These are phyloP conservation scores for Coemansia sp. DNA, from an alignment of 192 early-diverging fungal genomes.

Conservation along the genomic window DNA sequence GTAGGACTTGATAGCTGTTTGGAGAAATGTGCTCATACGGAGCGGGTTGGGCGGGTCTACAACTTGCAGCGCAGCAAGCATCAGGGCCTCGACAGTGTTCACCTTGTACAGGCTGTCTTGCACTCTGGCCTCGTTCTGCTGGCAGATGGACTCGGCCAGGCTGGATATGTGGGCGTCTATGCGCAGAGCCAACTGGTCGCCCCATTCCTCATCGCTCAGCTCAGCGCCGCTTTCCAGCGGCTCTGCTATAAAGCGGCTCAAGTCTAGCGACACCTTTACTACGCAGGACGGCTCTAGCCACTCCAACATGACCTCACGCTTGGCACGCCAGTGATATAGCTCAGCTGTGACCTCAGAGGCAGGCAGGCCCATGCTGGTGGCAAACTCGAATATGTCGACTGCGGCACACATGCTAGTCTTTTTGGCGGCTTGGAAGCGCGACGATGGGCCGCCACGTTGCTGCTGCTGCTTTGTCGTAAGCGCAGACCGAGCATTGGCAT, in stretches of 20 bases:
- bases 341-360: conserved; percentile 30
- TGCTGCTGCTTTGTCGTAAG: conserved; percentile 4
- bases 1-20: conserved; percentile 30
- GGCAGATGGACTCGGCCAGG: conserved; percentile 18
- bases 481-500: background rate
- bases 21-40: conserved; percentile 15
- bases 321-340: conserved; percentile 48
- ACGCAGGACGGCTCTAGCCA: conserved; percentile 49
- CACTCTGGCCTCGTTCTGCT: conserved; percentile 34
- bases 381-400: conserved; percentile 41
- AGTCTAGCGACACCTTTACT: conserved; percentile 33
- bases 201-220: conserved; percentile 1
- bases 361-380: conserved; percentile 5
- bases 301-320: conserved; percentile 37
- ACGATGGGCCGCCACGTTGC: background rate
- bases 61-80: conserved; percentile 16
- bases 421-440: conserved; percentile 11
- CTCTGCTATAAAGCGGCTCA: conserved; percentile 18
- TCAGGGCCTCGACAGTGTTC: conserved; percentile 21
- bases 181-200: conserved; percentile 27
- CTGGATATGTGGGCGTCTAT: conserved; percentile 32
- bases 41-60: background rate
- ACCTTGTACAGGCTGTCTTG: conserved; percentile 25
- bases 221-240: background rate
- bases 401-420: conserved; percentile 6